Evolutionary conservation across 306 rosid genomes (phyloP).

Genomic region (Aeschynomene evenia): DNA sequence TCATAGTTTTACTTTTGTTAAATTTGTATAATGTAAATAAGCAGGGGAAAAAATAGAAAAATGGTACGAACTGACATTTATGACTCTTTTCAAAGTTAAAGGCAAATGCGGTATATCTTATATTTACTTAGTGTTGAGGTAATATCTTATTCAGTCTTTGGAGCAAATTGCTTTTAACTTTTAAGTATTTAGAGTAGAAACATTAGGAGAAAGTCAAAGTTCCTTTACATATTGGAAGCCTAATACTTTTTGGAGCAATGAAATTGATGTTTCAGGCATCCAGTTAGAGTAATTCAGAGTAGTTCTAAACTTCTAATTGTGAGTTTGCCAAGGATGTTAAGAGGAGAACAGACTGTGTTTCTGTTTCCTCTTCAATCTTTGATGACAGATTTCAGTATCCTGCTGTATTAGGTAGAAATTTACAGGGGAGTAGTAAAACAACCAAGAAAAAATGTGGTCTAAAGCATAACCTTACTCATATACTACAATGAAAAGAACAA

Average conservation of each 20-base stretch:
- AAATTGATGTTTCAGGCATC: conserved; percentile 5
- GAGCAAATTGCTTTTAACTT: conserved; percentile 12
- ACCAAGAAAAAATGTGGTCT: conserved; percentile 26
- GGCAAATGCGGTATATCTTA: not conserved
- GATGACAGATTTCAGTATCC: conserved; percentile 7
- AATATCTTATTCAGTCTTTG: not conserved
- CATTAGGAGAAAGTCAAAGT: not conserved
- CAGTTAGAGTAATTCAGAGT: conserved; percentile 17
- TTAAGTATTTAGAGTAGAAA: conserved; percentile 11
- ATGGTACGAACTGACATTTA: not conserved
- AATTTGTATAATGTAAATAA: not conserved
- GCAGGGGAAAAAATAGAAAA: not conserved
- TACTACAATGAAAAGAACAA: conserved; percentile 17
- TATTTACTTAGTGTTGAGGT: not conserved
- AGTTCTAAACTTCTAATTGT: not conserved
- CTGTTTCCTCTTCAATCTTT: conserved; percentile 26
- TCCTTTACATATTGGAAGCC: conserved; percentile 2
- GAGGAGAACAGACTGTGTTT: conserved; percentile 22
- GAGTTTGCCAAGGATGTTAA: conserved; percentile 16
- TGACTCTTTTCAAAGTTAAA: not conserved
- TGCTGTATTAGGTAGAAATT: conserved; percentile 3
- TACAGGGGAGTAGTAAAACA: not conserved
- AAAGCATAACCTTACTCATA: not conserved
- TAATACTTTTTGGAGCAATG: conserved; percentile 17
- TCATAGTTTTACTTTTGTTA: not conserved